Evolutionary conservation across 1,284 basidiomycete species (phyloP), one percentile per base, ranked within the genome.

Genomic region (Ustilago nuda): DNA sequence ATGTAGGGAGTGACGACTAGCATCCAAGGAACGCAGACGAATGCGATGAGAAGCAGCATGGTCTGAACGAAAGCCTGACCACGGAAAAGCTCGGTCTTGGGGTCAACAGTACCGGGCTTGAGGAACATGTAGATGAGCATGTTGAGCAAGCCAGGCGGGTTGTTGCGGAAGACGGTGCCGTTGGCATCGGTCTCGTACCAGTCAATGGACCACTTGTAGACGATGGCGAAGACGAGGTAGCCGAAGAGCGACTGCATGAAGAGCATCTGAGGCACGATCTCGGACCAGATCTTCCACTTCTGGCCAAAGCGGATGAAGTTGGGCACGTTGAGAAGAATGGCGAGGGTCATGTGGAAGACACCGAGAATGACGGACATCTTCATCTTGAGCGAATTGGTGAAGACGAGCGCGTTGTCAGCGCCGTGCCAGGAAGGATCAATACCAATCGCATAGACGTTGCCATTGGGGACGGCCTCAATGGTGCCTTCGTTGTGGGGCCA

Each of bases 321-420:
- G 54, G 95, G 94, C 8, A 98, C 88, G 89, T 98, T 95, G 61
- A 99, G 89, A 86, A 94, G 97, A 80, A 98, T 90, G 33, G 96
- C 94, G 86, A 99, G 98, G 12, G 96, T 94, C 96, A 99, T 99
- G 87, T 99, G 97, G 78, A 94, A 92, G 77, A 99, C 96, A 87
- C 97, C 97, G 66, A 99, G 88, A 61, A 99, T 91, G 85, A 99
- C 92, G 17, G 94, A 94, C 94, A 99, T 95, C 89, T 99, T 99
- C 97, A 99, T 99, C 91, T 99, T 99, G 89, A 97, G 95, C 63
- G 95, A 98, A 87, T 99, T 99, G 74, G 93, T 93, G 87, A 99
- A 99, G 63, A 98, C 92, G 67, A 99, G 89, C 1, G 89, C 89
- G 85, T 99, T 99, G 80, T 95, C 93, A 9, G 95, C 90, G 39